Conservation (phyloP, 192 early-diverging fungal species). For the Chytriomyces hyalinus region DNA sequence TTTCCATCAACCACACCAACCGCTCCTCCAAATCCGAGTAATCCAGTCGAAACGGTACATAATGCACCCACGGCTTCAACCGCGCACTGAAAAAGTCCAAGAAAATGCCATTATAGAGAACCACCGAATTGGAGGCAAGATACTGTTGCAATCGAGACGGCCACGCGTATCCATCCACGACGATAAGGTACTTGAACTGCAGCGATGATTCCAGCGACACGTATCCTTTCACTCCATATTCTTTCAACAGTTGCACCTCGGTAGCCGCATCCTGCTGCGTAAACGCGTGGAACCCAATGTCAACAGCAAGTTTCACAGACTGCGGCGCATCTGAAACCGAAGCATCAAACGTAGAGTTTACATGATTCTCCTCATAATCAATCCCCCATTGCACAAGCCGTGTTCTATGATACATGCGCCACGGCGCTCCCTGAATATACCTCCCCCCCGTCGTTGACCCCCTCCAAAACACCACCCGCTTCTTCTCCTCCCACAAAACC, state of each 20-base stretch:
- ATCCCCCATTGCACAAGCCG: constrained; percentile 7
- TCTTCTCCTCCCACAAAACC: constrained; percentile 1
- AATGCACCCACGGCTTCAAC: constrained; percentile 32
- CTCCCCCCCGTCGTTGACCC: constrained; percentile 6
- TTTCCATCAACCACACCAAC: constrained; percentile 8
- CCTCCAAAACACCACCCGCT: constrained; percentile 24
- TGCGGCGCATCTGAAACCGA: neutral
- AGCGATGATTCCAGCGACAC: neutral
- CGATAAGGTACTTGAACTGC: constrained; percentile 3
- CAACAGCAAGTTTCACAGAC: neutral
- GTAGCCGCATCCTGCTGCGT: neutral
- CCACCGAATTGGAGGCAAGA: neutral
- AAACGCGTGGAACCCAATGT: neutral
- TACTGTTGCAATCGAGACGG: neutral
- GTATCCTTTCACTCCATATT: neutral
- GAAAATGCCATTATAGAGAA: constrained; percentile 22
- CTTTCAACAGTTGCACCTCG: neutral
- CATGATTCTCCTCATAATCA: neutral
- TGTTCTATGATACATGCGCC: constrained; percentile 21
- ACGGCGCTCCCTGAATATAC: constrained; percentile 6
- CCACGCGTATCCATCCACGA: constrained; percentile 13
- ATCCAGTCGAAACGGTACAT: constrained; percentile 27
- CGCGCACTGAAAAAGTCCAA: constrained; percentile 3
- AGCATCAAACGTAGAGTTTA: neutral
- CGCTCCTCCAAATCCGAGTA: constrained; percentile 12